These are phyloP conservation scores for Sporothrix pseudoabietina DNA, from an alignment of 2,329 filamentous ascomycete species.

Conservation along the genomic window DNA sequence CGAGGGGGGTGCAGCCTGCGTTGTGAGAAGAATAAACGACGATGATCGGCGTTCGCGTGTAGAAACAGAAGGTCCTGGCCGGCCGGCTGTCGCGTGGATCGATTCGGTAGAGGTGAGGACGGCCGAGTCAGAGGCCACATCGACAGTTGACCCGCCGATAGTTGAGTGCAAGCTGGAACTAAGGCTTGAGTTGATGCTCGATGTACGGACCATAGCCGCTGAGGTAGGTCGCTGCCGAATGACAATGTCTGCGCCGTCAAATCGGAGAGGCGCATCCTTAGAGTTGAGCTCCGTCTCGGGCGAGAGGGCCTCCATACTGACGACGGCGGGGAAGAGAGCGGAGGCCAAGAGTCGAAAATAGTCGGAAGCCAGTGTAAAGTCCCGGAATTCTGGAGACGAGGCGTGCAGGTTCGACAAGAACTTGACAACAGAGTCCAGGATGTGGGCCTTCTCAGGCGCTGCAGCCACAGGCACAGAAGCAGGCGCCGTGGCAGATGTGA, in stretches of 20 bases:
- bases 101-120: conserved; percentile 48
- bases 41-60: conserved; percentile 76
- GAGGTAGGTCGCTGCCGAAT: conserved; percentile 71
- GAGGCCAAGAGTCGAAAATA: conserved; percentile 79
- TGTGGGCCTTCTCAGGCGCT: conserved; percentile 57
- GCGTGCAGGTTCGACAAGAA: conserved; percentile 78
- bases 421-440: conserved; percentile 74
- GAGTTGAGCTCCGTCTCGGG: conserved; percentile 87
- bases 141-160: conserved; percentile 24
- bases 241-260: conserved; percentile 82
- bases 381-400: conserved; percentile 76
- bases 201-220: conserved; percentile 69
- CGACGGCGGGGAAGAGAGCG: conserved; percentile 83
- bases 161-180: conserved; percentile 32
- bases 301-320: conserved; percentile 79
- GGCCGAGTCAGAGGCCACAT: conserved; percentile 24
- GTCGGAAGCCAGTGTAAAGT: conserved; percentile 77
- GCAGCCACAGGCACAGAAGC: not conserved
- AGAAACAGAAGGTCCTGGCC: not conserved
- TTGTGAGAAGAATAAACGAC: conserved; percentile 85
- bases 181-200: conserved; percentile 47
- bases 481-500: not conserved
- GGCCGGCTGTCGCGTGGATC: conserved; percentile 39
- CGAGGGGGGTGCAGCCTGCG: conserved; percentile 61
- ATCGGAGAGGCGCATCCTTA: conserved; percentile 75